phyloP scores from a whole-genome alignment of 805 yeast species.

The Saccharomycopsis sp. region DNA sequence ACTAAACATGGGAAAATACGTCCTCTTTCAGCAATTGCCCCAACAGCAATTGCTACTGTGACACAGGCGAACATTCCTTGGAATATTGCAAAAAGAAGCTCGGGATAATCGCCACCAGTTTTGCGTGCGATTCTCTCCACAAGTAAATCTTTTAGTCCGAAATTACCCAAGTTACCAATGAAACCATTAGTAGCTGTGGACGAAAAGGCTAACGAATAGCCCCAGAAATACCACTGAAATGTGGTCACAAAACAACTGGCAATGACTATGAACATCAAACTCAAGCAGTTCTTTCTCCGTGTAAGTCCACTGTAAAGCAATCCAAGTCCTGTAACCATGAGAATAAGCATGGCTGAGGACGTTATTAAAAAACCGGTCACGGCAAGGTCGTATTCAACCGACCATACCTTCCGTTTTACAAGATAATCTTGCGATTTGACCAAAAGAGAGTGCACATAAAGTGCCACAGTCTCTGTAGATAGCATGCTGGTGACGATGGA shows the following conservation, averaged over 20 bases:
- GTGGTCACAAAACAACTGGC: slow-evolving; percentile 67
- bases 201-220: slow-evolving; percentile 88
- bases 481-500: not conserved
- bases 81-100: slow-evolving; percentile 75
- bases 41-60: slow-evolving; percentile 87
- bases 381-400: slow-evolving; percentile 12
- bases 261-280: slow-evolving; percentile 75
- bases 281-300: slow-evolving; percentile 81
- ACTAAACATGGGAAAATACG: slow-evolving; percentile 78
- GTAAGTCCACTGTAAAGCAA: slow-evolving; percentile 89
- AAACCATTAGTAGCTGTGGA: slow-evolving; percentile 72
- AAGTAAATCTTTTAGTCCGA: slow-evolving; percentile 73
- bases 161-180: slow-evolving; percentile 79
- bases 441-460: not conserved
- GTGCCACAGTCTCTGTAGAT: not conserved
- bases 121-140: slow-evolving; percentile 30
- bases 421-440: not conserved
- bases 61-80: slow-evolving; percentile 90
- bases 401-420: slow-evolving; percentile 9
- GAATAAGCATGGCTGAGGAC: slow-evolving; percentile 15
- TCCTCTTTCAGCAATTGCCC: slow-evolving; percentile 92
- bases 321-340: slow-evolving; percentile 94
- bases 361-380: slow-evolving; percentile 13
- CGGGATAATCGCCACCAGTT: slow-evolving; percentile 51
- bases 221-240: slow-evolving; percentile 98